Conservation (phyloP, 2,329 filamentous ascomycete genomes). For the Hypoxylon sp. region DNA sequence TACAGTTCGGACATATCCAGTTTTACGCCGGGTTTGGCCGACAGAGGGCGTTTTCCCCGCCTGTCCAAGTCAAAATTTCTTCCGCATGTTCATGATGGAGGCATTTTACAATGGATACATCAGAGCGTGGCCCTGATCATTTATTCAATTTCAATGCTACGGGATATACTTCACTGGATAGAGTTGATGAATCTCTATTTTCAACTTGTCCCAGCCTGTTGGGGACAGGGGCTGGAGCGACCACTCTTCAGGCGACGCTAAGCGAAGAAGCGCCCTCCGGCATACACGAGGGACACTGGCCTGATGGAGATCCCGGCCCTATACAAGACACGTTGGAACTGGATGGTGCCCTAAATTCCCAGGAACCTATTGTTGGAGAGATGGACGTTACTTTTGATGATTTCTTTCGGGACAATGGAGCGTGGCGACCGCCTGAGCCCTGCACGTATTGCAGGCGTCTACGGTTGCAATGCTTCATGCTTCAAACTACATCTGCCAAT, state of each 20-base stretch:
- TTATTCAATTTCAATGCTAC: background rate
- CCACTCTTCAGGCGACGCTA: background rate
- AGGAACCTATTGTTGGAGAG: background rate
- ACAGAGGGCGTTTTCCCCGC: slow-evolving; percentile 9
- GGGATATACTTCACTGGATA: background rate
- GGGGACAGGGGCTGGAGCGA: background rate
- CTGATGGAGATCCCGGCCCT: background rate
- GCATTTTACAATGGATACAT: background rate
- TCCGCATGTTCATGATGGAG: background rate
- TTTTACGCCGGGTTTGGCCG: background rate
- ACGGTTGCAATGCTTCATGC: slow-evolving; percentile 64
- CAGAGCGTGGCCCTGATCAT: background rate
- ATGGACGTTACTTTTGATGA: slow-evolving; percentile 45
- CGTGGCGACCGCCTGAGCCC: slow-evolving; percentile 59
- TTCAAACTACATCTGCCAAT: slow-evolving; percentile 63
- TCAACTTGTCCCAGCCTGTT: background rate
- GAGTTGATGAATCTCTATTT: background rate
- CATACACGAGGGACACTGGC: background rate
- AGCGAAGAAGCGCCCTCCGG: slow-evolving; percentile 13
- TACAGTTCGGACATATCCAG: slow-evolving; percentile 11
- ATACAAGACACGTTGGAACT: slow-evolving; percentile 1
- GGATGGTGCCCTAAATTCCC: background rate
- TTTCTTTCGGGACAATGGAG: slow-evolving; percentile 59
- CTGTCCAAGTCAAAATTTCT: slow-evolving; percentile 3
- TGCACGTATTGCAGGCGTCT: slow-evolving; percentile 62